A percentile compares a stretch with the other conserved stretches of the same genome.
Conservation (phyloP, 1,284 basidiomycete genomes). For the Flammula alnicola region DNA sequence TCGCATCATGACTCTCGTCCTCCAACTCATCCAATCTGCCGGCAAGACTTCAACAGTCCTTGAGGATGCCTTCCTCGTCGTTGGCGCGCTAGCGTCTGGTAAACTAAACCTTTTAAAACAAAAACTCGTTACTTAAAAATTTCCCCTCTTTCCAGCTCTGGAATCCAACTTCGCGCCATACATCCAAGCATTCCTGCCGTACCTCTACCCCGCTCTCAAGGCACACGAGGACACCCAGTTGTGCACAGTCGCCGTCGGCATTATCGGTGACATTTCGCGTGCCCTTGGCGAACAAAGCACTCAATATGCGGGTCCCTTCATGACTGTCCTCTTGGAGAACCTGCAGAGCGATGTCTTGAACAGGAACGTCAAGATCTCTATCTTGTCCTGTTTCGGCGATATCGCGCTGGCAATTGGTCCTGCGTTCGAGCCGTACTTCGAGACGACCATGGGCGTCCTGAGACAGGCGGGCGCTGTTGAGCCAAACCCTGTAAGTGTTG, state of each 20-base stretch:
- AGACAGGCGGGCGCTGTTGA: conserved; percentile 88
- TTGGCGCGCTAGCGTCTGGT: conserved; percentile 87
- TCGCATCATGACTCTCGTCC: conserved; percentile 92
- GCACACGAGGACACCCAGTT: conserved; percentile 95
- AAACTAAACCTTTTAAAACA: conserved; percentile 29
- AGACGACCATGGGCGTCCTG: conserved; percentile 90
- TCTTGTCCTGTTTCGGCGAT: conserved; percentile 95
- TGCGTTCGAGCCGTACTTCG: conserved; percentile 88
- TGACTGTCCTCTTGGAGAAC: conserved; percentile 91
- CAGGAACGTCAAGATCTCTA: conserved; percentile 95
- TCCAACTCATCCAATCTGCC: conserved; percentile 86
- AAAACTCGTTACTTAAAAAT: no score
- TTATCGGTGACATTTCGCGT: conserved; percentile 95
- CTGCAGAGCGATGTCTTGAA: conserved; percentile 91
- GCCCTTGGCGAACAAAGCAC: conserved; percentile 85
- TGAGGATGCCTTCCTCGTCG: conserved; percentile 95
- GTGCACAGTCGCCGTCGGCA: conserved; percentile 94
- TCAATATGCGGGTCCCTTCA: conserved; percentile 87
- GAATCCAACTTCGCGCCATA: conserved; percentile 89
- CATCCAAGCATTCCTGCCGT: conserved; percentile 89
- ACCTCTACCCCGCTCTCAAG: conserved; percentile 88
- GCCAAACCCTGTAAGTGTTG: conserved; percentile 77
- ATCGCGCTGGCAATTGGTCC: conserved; percentile 92
- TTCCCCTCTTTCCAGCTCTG: conserved; percentile 64
- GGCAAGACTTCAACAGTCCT: conserved; percentile 95